Evolutionary conservation across 495 filamentous ascomycete species (phyloP), one percentile per base, ranked within the genome.

Genomic region (Parmelia sp.): DNA sequence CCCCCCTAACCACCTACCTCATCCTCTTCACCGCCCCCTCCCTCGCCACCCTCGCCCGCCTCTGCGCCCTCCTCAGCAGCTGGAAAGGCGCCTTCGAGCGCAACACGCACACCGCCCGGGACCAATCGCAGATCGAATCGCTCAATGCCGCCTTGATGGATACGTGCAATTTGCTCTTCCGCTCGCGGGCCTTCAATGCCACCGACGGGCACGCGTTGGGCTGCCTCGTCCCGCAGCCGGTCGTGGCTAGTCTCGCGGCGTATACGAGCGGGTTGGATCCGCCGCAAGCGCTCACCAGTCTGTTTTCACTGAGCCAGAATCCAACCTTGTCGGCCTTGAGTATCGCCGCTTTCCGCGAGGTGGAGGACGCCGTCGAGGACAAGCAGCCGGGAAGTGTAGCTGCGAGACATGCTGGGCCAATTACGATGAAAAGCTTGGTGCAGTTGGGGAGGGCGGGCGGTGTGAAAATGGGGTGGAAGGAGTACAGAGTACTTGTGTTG

Each of bases 91-190:
- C 88, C 1, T 92, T 93, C 71, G 90, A 95, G 71, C 73, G 75
- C 8, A 57, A 29, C 11, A 3, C 51, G 6, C 47, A 25, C 1
- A 12, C 51, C 1, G n/a, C 33, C 66, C 79, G 74, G 15, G 2
- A 60, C n/a, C 31, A 60, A 21, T 25, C 36, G 37, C 57, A 47
- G 33, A 27, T 45, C 17, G 57, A 74, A 66, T 84, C 82, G 27
- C 93, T 94, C 76, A 96, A 96, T 73, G 88, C 88, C 12, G 91
- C 88, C 69, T 80, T 96, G 37, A 94, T 94, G 88, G 92, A 96
- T 70, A 81, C 91, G 47, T 94, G 90, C 77, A 95, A 96, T 69
- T 83, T 90, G 55, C 68, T 96, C 19, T 95, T 92, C 90, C 83
- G 90, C 25, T 86, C 85, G 27, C 86, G 88, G 19, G 91, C 88